Evolutionary conservation across 139 green algal species (phyloP), one percentile per base, ranked within the genome.

Genomic region (Chlamydomonas sp.): DNA sequence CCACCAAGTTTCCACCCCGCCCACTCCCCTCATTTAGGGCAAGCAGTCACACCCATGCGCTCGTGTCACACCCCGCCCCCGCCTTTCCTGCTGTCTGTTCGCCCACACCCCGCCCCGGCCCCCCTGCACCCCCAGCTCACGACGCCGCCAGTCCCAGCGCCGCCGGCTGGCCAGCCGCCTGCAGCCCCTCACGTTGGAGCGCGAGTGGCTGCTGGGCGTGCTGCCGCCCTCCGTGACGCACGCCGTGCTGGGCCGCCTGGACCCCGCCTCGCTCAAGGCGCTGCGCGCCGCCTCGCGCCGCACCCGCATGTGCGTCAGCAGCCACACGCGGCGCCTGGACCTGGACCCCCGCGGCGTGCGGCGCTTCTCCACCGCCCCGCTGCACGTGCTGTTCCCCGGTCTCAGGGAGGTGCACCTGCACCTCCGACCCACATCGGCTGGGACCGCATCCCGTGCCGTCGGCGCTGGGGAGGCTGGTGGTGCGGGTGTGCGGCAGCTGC

Each of bases 161-260:
- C 73, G 83, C 4, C 83, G 73, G 31, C 62, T 80, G 15, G 73
- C 62, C 15, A 14, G 31, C 83, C 49, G 31, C 73, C 83, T 87
- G 7, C 31, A 62, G 57, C 83, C 83, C 9, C 72, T 80, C 20
- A 75, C 83, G 17, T 31, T 75, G 5, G 83, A 87, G 63, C 83
- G 83, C 63, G 83, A 87, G 31, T 87, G 72, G 72, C 83, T 87
- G 5, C 75, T 87, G 14, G 83, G 83, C 6, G 0, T 16, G 0
- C 73, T 87, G 62, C 83, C 83, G 3, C 71, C 83, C 61, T 57
- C 62, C 12, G 83, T 87, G n/a, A 87, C 83, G 0, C 31, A 31
- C 73, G 75, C 57, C 61, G 49, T 87, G 5, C 72, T 87, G 2
- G 83, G 72, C 62, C 83, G 71, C 15, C 83, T 87, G 12, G 83